A percentile compares a stretch with the other conserved stretches of the same genome.
These are phyloP conservation scores for Microthlaspi erraticum DNA, from an alignment of 345 rosid genomes.

Conservation along the genomic window DNA sequence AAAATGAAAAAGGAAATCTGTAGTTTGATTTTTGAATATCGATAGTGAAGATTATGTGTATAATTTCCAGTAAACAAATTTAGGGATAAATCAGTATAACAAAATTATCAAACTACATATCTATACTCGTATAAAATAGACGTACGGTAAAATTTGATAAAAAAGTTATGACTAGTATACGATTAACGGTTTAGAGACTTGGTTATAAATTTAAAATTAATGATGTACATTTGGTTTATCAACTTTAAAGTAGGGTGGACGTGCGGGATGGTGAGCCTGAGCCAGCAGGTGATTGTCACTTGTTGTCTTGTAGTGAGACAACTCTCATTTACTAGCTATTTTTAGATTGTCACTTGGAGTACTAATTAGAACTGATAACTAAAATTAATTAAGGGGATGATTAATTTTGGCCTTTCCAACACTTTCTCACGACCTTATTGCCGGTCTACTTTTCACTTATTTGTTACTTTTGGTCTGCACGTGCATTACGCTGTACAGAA, in stretches of 20 bases:
- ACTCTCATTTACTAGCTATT: slow-evolving; percentile 19
- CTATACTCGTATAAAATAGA: neutral
- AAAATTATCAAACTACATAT: slow-evolving; percentile 4
- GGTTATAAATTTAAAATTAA: slow-evolving; percentile 2
- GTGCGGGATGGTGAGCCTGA: slow-evolving; percentile 42
- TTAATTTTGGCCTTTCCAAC: slow-evolving; percentile 38
- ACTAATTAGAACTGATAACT: neutral
- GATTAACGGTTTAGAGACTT: neutral
- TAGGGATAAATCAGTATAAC: neutral
- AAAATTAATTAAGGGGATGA: neutral
- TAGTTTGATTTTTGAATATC: neutral
- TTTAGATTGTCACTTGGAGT: too few species aligned
- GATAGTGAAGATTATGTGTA: slow-evolving; percentile 4
- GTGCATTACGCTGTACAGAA: slow-evolving; percentile 29
- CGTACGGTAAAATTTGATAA: too few species aligned
- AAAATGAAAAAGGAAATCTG: slow-evolving; percentile 2
- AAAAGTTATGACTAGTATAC: too few species aligned
- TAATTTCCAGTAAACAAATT: neutral
- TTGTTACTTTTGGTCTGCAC: slow-evolving; percentile 33
- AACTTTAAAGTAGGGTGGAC: slow-evolving; percentile 20
- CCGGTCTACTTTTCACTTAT: neutral
- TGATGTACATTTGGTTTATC: neutral
- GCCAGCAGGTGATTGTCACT: slow-evolving; percentile 37
- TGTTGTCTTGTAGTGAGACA: slow-evolving; percentile 42
- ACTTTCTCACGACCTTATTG: slow-evolving; percentile 37